phyloP scores from a whole-genome alignment of 345 rosid species.

The Nasturtium officinale region DNA sequence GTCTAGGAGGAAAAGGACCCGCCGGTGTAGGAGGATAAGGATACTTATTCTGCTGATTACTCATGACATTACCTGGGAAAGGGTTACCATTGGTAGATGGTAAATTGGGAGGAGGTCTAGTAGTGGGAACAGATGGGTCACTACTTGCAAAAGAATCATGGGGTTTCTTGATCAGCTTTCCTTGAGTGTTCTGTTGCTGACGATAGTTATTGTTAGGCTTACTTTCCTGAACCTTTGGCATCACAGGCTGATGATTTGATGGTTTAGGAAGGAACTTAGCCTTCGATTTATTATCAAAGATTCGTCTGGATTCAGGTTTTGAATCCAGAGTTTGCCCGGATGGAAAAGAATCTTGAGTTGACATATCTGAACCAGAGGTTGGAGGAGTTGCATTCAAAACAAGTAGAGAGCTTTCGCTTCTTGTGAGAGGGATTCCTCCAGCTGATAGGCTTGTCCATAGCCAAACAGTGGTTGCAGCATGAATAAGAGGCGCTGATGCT shows the following conservation, averaged over 20 bases:
- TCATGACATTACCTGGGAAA: constrained; percentile 41
- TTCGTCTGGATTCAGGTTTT: constrained; percentile 43
- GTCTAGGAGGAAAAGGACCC: constrained; percentile 46
- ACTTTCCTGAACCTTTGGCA: constrained; percentile 54
- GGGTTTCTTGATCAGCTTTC: constrained; percentile 70
- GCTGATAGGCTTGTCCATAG: constrained; percentile 74
- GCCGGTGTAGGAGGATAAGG: constrained; percentile 50
- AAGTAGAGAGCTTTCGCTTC: constrained; percentile 51
- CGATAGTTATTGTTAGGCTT: constrained; percentile 39
- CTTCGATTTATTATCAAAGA: constrained; percentile 48
- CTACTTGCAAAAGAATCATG: constrained; percentile 65
- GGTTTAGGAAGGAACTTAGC: constrained; percentile 43
- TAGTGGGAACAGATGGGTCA: constrained; percentile 36
- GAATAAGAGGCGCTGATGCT: constrained; percentile 74
- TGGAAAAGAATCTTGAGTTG: constrained; percentile 42
- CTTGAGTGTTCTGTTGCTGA: constrained; percentile 48
- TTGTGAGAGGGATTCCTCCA: constrained; percentile 69
- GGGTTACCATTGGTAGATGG: constrained; percentile 47
- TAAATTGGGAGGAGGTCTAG: constrained; percentile 42
- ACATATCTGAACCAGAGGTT: constrained; percentile 30
- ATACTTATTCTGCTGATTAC: constrained; percentile 46
- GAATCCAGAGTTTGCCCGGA: constrained; percentile 45
- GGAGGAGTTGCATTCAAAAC: constrained; percentile 34
- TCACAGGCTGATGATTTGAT: constrained; percentile 48
- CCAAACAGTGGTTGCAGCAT: constrained; percentile 89